Conservation (phyloP, 176 grass and related monocot genomes). For the Musa troglodytarum region DNA sequence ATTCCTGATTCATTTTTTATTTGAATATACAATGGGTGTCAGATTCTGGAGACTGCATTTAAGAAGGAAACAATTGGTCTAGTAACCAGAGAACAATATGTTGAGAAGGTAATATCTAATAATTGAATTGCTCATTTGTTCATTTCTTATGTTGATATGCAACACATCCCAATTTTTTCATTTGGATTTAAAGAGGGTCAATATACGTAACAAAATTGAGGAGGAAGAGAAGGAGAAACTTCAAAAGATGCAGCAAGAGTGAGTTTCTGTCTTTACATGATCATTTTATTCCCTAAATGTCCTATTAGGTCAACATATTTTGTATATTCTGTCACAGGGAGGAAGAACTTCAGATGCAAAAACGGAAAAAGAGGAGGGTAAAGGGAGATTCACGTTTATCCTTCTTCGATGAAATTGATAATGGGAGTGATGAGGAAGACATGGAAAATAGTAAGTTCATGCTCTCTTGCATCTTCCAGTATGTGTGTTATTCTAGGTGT, state of each 20-base stretch:
- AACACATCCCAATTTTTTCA: neutral
- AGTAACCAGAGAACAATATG: slow-evolving; percentile 97
- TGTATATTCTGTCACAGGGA: slow-evolving; percentile 42
- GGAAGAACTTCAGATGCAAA: slow-evolving; percentile 83
- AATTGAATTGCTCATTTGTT: neutral
- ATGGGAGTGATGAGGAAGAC: slow-evolving; percentile 83
- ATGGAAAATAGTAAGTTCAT: slow-evolving; percentile 51
- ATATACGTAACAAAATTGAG: slow-evolving; percentile 84
- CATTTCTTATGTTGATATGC: neutral
- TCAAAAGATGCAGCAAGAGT: slow-evolving; percentile 96
- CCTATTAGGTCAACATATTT: neutral
- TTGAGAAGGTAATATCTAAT: slow-evolving; percentile 66
- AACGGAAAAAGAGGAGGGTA: slow-evolving; percentile 91
- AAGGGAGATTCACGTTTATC: slow-evolving; percentile 81
- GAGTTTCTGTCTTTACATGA: slow-evolving; percentile 16
- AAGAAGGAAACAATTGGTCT: slow-evolving; percentile 98
- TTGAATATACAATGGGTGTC: slow-evolving; percentile 16
- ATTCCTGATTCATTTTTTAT: neutral
- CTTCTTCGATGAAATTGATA: slow-evolving; percentile 75
- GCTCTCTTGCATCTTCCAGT: slow-evolving; percentile 15
- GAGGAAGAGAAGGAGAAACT: slow-evolving; percentile 99
- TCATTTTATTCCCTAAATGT: slow-evolving; percentile 7
- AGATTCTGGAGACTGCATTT: slow-evolving; percentile 98
- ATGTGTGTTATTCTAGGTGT: neutral
- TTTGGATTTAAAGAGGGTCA: slow-evolving; percentile 55